Conservation (phyloP, 768 basidiomycete genomes). For the Krasilnikovozyma curviuscula region DNA sequence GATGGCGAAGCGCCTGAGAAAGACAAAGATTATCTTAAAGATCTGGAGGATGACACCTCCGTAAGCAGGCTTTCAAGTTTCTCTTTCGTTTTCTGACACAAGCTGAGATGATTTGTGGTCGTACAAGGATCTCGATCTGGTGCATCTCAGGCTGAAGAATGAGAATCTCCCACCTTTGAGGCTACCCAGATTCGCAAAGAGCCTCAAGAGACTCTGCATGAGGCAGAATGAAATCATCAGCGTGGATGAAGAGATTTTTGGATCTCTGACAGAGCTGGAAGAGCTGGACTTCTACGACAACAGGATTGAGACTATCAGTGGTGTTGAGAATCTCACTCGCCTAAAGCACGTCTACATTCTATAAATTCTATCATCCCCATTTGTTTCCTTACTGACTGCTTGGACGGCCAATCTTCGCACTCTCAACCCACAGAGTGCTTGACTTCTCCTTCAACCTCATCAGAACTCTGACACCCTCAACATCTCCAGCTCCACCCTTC, state of each 20-base stretch:
- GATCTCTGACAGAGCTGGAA: slow-evolving; percentile 45
- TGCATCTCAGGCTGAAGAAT: slow-evolving; percentile 56
- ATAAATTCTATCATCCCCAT: not conserved
- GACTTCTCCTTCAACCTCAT: slow-evolving; percentile 93
- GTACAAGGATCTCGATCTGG: slow-evolving; percentile 61
- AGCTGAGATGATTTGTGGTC: not conserved
- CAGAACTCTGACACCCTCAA: slow-evolving; percentile 21
- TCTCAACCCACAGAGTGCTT: slow-evolving; percentile 37
- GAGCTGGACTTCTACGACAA: slow-evolving; percentile 96
- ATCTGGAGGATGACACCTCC: slow-evolving; percentile 6
- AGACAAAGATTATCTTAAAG: slow-evolving; percentile 3
- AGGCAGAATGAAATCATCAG: slow-evolving; percentile 63
- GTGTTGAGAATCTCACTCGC: slow-evolving; percentile 34
- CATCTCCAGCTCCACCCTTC: slow-evolving; percentile 38
- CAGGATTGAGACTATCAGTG: slow-evolving; percentile 53
- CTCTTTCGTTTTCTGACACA: not conserved
- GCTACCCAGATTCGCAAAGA: slow-evolving; percentile 43
- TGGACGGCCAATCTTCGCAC: not conserved
- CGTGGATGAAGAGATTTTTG: slow-evolving; percentile 55
- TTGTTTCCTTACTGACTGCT: too few relatives aligned
- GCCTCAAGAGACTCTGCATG: slow-evolving; percentile 56
- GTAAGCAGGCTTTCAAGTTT: too few relatives aligned
- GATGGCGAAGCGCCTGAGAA: slow-evolving; percentile 1
- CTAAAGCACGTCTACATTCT: slow-evolving; percentile 23
- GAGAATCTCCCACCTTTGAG: slow-evolving; percentile 35